phyloP scores from a whole-genome alignment of 2,329 filamentous ascomycete species.

The Zasmidium cellare region DNA sequence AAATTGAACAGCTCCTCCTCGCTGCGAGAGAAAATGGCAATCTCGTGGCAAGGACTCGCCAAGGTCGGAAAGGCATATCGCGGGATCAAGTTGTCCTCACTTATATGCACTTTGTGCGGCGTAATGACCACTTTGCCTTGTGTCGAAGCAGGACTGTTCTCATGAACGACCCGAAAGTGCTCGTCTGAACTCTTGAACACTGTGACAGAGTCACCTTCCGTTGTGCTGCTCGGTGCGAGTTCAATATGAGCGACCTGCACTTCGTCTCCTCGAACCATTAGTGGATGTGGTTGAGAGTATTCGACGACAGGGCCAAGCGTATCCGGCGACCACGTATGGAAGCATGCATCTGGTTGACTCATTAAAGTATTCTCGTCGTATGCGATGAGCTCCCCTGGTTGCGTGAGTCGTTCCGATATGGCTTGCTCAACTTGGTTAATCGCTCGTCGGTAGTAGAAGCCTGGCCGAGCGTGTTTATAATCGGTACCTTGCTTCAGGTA shows the following conservation, averaged over 20 bases:
- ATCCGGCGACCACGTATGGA: slow-evolving; percentile 13
- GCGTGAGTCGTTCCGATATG: slow-evolving; percentile 12
- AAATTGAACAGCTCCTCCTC: slow-evolving; percentile 22
- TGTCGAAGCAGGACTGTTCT: slow-evolving; percentile 11
- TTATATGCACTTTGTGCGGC: slow-evolving; percentile 12
- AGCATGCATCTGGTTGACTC: slow-evolving; percentile 13
- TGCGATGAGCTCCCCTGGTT: slow-evolving; percentile 12
- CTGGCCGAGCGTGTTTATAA: slow-evolving; percentile 18
- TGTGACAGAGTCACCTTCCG: slow-evolving; percentile 14
- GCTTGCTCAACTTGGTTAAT: slow-evolving; percentile 23
- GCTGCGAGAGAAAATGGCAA: slow-evolving; percentile 23
- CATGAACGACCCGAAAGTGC: slow-evolving; percentile 21
- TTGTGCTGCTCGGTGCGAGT: slow-evolving; percentile 5
- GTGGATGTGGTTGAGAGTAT: slow-evolving; percentile 17
- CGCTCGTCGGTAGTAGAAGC: slow-evolving; percentile 24
- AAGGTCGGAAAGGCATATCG: slow-evolving; percentile 21
- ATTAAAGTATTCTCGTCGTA: slow-evolving; percentile 19
- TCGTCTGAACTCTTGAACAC: slow-evolving; percentile 21
- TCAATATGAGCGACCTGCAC: slow-evolving; percentile 14
- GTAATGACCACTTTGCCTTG: slow-evolving; percentile 16
- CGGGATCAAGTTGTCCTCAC: slow-evolving; percentile 21
- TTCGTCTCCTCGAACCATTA: slow-evolving; percentile 19
- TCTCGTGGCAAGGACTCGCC: slow-evolving; percentile 13
- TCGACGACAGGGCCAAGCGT: background rate
- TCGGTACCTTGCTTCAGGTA: slow-evolving; percentile 15